Conservation (phyloP, 805 yeast species). For the Kodamaea hsintzibuensis region DNA sequence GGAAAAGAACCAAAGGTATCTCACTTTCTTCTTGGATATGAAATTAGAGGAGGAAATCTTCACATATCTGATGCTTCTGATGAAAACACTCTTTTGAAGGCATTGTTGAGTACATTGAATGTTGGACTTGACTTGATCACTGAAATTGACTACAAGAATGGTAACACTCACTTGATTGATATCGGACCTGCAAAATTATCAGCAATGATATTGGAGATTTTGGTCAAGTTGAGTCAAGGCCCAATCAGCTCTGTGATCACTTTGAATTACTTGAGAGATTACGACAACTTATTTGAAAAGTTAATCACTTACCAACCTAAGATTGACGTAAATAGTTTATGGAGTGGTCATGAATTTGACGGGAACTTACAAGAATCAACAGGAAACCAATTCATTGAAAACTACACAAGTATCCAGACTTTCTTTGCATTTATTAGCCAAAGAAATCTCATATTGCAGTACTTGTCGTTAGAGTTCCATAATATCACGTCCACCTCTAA, state of each 20-base stretch:
- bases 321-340: constrained; percentile 52
- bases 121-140: constrained; percentile 46
- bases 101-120: constrained; percentile 51
- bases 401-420: constrained; percentile 46
- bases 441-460: constrained; percentile 62
- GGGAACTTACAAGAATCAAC: constrained; percentile 34
- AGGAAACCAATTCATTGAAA: constrained; percentile 34
- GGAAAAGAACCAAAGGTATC: constrained; percentile 53
- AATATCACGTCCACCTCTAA: constrained; percentile 52
- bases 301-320: constrained; percentile 55
- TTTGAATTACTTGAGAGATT: constrained; percentile 53
- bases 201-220: constrained; percentile 56
- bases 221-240: constrained; percentile 62
- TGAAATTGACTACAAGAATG: constrained; percentile 35
- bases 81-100: constrained; percentile 58
- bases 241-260: constrained; percentile 53
- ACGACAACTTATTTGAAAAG: constrained; percentile 48
- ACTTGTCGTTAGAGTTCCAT: constrained; percentile 73
- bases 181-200: constrained; percentile 60
- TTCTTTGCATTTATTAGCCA: constrained; percentile 61
- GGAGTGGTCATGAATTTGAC: constrained; percentile 51
- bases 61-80: constrained; percentile 40
- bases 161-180: constrained; percentile 38
- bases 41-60: constrained; percentile 44
- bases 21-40: constrained; percentile 80